A percentile compares a stretch with the other conserved stretches of the same genome.
Conservation (phyloP, 2,329 filamentous ascomycete genomes). For the Chaetomiaceae sp. region DNA sequence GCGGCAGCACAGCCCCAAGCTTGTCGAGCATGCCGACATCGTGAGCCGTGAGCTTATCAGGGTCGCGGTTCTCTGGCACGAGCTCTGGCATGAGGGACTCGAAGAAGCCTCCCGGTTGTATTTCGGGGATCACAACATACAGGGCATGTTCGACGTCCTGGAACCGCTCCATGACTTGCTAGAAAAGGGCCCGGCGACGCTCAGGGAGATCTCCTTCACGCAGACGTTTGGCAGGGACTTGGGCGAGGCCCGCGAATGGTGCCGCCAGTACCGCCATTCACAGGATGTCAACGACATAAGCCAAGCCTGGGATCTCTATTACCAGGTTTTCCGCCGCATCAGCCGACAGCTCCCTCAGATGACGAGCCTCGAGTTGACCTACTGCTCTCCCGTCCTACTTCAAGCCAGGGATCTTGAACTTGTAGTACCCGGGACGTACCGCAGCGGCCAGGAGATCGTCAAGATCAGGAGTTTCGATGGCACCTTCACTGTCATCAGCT, state of each 20-base stretch:
- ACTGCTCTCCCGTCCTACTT: slow-evolving; percentile 91
- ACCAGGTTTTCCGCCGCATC: slow-evolving; percentile 95
- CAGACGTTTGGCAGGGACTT: slow-evolving; percentile 96
- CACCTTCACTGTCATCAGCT: slow-evolving; percentile 86
- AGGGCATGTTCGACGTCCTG: slow-evolving; percentile 91
- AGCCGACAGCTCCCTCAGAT: slow-evolving; percentile 87
- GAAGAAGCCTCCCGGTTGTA: slow-evolving; percentile 95
- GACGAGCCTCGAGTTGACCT: slow-evolving; percentile 87
- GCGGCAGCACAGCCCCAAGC: slow-evolving; percentile 83
- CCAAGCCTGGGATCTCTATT: slow-evolving; percentile 98
- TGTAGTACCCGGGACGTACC: slow-evolving; percentile 92
- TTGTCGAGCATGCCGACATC: slow-evolving; percentile 91
- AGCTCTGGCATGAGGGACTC: slow-evolving; percentile 96
- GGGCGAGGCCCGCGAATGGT: slow-evolving; percentile 93
- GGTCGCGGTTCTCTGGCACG: slow-evolving; percentile 96
- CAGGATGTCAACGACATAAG: slow-evolving; percentile 90
- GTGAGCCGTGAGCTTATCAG: slow-evolving; percentile 96
- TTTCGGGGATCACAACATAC: slow-evolving; percentile 95
- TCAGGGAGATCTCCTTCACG: slow-evolving; percentile 93
- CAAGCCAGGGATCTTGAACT: slow-evolving; percentile 80
- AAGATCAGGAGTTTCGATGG: slow-evolving; percentile 85
- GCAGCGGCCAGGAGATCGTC: slow-evolving; percentile 69
- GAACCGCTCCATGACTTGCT: slow-evolving; percentile 87
- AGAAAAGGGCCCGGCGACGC: slow-evolving; percentile 83
- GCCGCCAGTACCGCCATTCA: slow-evolving; percentile 82